These are phyloP conservation scores for Aspergillus japonicus DNA, from an alignment of 2,329 filamentous ascomycete species.

Conservation along the genomic window DNA sequence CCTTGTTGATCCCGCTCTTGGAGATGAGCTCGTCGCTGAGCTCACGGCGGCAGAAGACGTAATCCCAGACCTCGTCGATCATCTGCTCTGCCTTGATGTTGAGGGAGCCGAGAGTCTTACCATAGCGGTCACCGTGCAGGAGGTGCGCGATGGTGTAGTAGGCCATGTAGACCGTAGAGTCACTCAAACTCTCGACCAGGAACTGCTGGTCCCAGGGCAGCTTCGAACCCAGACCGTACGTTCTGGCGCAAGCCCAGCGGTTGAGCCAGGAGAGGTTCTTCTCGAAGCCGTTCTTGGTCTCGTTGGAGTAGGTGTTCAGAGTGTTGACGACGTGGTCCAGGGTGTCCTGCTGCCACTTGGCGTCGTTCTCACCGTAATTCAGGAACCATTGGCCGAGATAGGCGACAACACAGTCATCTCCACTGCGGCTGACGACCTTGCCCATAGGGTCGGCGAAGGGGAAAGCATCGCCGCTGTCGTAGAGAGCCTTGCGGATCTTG, in stretches of 20 bases:
- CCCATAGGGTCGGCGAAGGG: conserved; percentile 91
- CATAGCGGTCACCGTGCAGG: conserved; percentile 84
- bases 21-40: conserved; percentile 63
- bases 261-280: conserved; percentile 88
- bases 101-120: conserved; percentile 66
- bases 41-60: conserved; percentile 78
- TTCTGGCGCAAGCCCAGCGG: conserved; percentile 91
- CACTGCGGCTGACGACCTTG: conserved; percentile 82
- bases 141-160: conserved; percentile 62
- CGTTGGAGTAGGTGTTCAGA: conserved; percentile 75
- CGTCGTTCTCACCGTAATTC: conserved; percentile 84
- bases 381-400: conserved; percentile 97
- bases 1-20: conserved; percentile 69
- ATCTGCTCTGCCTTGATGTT: conserved; percentile 80
- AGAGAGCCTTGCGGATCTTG: conserved; percentile 74
- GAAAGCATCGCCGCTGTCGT: conserved; percentile 78
- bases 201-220: conserved; percentile 91
- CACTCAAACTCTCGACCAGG: conserved; percentile 87
- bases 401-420: conserved; percentile 89
- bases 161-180: conserved; percentile 81
- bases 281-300: conserved; percentile 77
- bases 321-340: conserved; percentile 69
- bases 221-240: conserved; percentile 88
- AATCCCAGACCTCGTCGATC: conserved; percentile 95
- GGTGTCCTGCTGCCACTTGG: conserved; percentile 74